Evolutionary conservation across 2,329 filamentous ascomycete genomes (phyloP).

Genomic region (Aspergillaceae sp.): DNA sequence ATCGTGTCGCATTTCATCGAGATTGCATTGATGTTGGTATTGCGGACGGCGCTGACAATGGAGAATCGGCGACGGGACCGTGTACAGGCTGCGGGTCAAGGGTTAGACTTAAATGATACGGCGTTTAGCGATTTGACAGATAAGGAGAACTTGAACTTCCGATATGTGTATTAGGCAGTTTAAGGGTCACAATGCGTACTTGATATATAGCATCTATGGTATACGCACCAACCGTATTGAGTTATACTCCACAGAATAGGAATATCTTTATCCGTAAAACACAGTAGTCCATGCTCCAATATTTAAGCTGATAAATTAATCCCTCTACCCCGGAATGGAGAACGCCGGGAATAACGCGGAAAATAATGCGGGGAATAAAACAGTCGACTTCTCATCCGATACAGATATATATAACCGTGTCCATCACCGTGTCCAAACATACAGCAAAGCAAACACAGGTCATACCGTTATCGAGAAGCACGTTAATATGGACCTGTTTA

Average conservation of each 20-base stretch:
- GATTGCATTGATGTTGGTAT: conserved; percentile 8
- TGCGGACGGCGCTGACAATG: conserved; percentile 9
- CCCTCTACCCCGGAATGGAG: too few species aligned
- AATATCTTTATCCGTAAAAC: too few species aligned
- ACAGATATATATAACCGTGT: neutral
- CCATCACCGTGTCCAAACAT: neutral
- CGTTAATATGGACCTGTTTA: conserved; percentile 15
- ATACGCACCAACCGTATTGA: too few species aligned
- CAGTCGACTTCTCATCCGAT: neutral
- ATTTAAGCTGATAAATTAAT: too few species aligned
- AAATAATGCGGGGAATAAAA: too few species aligned
- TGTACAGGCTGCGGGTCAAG: conserved; percentile 4
- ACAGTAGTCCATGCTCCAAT: too few species aligned
- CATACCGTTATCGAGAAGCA: neutral
- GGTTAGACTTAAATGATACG: conserved; percentile 27
- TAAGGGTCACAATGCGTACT: too few species aligned
- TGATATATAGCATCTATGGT: too few species aligned
- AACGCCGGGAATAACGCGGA: too few species aligned
- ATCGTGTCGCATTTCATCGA: conserved; percentile 15
- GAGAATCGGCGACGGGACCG: conserved; percentile 13
- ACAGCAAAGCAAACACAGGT: neutral
- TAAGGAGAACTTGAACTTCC: conserved; percentile 36
- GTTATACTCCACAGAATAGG: too few species aligned
- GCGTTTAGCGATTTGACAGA: conserved; percentile 44
- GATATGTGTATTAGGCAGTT: conserved; percentile 14